These are phyloP conservation scores for Solanum gracilifrons DNA, from an alignment of 257 asterid genomes.

Conservation along the genomic window DNA sequence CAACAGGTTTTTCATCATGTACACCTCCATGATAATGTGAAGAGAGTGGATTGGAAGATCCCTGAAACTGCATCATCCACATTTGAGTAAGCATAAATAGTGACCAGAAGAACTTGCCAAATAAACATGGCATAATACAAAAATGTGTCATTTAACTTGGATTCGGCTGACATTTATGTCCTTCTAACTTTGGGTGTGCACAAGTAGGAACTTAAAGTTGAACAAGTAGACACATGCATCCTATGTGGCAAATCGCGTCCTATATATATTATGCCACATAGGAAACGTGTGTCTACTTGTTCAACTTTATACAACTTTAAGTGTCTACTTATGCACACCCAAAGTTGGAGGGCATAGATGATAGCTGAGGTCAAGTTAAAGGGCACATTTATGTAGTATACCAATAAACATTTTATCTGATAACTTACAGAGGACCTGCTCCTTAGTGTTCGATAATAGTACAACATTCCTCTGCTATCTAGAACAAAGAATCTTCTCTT, in stretches of 20 bases:
- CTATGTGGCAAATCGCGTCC: neutral
- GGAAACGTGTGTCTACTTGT: too few relatives aligned
- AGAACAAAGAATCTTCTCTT: constrained; percentile 86
- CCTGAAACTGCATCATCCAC: constrained; percentile 33
- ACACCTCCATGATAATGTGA: constrained; percentile 84
- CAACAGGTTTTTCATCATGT: constrained; percentile 60
- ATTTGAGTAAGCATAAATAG: constrained; percentile 15
- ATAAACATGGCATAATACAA: neutral
- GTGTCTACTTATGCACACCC: neutral
- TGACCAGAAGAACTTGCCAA: neutral
- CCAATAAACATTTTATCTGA: neutral
- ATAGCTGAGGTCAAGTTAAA: neutral
- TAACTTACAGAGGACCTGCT: constrained; percentile 52
- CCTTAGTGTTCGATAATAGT: constrained; percentile 72
- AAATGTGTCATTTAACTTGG: neutral
- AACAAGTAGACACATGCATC: neutral
- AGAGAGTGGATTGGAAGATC: constrained; percentile 42
- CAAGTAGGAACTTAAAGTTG: neutral
- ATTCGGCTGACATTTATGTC: neutral
- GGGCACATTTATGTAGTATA: neutral
- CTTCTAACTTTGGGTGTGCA: neutral
- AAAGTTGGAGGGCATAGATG: neutral
- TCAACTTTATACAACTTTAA: neutral
- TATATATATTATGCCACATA: too few relatives aligned
- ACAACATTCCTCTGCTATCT: constrained; percentile 53